Base-by-base conservation (phyloP, 2,329 filamentous ascomycete genomes). In the Delphinella strobiligena region DNA sequence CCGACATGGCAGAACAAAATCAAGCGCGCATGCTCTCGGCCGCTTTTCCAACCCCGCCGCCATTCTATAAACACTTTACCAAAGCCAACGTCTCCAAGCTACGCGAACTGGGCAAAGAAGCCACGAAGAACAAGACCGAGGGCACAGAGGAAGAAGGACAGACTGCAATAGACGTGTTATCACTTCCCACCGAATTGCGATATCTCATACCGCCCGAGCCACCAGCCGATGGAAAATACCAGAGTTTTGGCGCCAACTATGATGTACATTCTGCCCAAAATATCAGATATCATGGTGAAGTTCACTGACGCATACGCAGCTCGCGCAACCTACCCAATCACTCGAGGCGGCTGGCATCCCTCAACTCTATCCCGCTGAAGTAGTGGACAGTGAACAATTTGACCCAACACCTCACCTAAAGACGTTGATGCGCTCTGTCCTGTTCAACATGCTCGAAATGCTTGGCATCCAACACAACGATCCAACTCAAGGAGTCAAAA, bases 41-140 rank as follows among this genome's bases (percentile, higher is more conserved):
- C 17, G 76, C 80, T 31, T 94, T 87, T 57, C 89, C 91, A 17
- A 76, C 82, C 38, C 91, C 91, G 18, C 91, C 91, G 18, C 79
- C 81, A 1, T 93, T 95, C 64, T 96, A 84, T 78, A 80, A 81
- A 49, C 72, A 83, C 58, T 96, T 96, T 62, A 94, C 85, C 0
- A 60, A 76, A 3, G 75, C 81, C 19, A 93, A 89, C 54, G 53
- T 84, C 38, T 62, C 74, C 11, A 75, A 75, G 35, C 61, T 82
- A 17, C 47, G 46, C 19, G 49, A 52, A 14, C 41, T 51, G 4
- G 54, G 53, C 38, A 51, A 50, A 45, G 50, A 52, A 40, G 44
- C 45, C 11, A 46, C 19, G 47, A 56, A 22, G 50, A 59, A 27
- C 52, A 58, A 15, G 37, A 49, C 7, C n/a, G 50, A 51, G 33